These are phyloP conservation scores for Evernia prunastri DNA, from an alignment of 495 filamentous ascomycete genomes.

Conservation along the genomic window DNA sequence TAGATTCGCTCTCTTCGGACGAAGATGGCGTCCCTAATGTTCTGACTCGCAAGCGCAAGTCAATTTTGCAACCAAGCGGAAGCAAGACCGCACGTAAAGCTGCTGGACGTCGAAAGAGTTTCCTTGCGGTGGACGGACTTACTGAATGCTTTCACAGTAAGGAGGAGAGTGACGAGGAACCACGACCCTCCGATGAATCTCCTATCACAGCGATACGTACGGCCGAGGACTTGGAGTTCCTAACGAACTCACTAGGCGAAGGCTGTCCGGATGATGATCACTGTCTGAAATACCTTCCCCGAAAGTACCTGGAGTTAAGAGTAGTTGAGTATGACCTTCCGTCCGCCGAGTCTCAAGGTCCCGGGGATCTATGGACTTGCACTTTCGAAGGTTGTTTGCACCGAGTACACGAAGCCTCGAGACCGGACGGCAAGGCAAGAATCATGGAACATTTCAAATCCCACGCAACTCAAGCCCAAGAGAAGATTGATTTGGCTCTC, in stretches of 20 bases:
- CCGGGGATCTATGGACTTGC: conserved; percentile 64
- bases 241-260: conserved; percentile 41
- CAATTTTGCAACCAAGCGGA: conserved; percentile 47
- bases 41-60: conserved; percentile 37
- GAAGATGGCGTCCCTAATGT: conserved; percentile 25
- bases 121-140: conserved; percentile 29
- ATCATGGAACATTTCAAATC: conserved; percentile 59
- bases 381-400: conserved; percentile 60
- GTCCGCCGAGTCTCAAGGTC: conserved; percentile 42
- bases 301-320: conserved; percentile 21
- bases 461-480: conserved; percentile 58
- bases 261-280: conserved; percentile 34
- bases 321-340: conserved; percentile 30
- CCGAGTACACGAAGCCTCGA: conserved; percentile 53
- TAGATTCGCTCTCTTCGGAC: conserved; percentile 31
- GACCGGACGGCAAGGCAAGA: conserved; percentile 48
- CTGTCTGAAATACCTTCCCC: conserved; percentile 23
- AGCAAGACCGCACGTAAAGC: conserved; percentile 45
- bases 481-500: conserved; percentile 52
- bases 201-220: conserved; percentile 21
- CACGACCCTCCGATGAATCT: conserved; percentile 14
- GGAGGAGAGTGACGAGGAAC: conserved; percentile 21
- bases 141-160: conserved; percentile 37
- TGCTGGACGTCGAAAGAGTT: conserved; percentile 31
- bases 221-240: conserved; percentile 40